Conservation (phyloP, 768 basidiomycete genomes). For the Amanita brunnescens region DNA sequence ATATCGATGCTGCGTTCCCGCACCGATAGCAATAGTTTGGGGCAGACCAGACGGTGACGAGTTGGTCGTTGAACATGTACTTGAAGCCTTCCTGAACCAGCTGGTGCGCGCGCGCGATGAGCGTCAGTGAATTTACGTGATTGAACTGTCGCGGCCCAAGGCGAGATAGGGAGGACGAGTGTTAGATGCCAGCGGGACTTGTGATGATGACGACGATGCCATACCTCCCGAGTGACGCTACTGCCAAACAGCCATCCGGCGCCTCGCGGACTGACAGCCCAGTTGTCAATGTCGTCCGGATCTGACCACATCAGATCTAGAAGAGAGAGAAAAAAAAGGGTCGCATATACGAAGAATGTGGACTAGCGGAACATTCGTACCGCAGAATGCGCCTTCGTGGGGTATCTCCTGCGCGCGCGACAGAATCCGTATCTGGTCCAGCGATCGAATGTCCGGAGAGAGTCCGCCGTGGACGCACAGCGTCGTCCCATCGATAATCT, state of each 20-base stretch:
- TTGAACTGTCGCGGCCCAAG: constrained; percentile 55
- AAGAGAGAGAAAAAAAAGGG: no score
- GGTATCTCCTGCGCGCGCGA: constrained; percentile 97
- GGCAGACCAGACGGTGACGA: constrained; percentile 91
- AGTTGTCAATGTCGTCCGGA: constrained; percentile 89
- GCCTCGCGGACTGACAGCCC: constrained; percentile 95
- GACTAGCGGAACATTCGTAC: constrained; percentile 26
- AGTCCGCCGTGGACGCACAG: constrained; percentile 95
- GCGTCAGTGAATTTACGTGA: constrained; percentile 76
- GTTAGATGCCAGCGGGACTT: no score
- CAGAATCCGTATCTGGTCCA: constrained; percentile 90
- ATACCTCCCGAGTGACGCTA: constrained; percentile 75
- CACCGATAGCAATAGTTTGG: constrained; percentile 78
- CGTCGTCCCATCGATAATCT: constrained; percentile 92
- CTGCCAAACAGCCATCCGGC: constrained; percentile 94
- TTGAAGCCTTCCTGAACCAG: constrained; percentile 95
- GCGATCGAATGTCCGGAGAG: constrained; percentile 89
- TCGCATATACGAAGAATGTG: not conserved
- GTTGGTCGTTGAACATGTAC: constrained; percentile 90
- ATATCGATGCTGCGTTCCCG: constrained; percentile 86
- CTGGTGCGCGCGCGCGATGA: constrained; percentile 95
- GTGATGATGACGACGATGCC: no score
- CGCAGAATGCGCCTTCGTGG: constrained; percentile 97
- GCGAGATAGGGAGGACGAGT: not conserved
- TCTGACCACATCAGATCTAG: constrained; percentile 99